A percentile compares a stretch with the other conserved stretches of the same genome.
These are phyloP conservation scores for Didymella keratinophila DNA, from an alignment of 2,329 filamentous ascomycete species.

Conservation along the genomic window DNA sequence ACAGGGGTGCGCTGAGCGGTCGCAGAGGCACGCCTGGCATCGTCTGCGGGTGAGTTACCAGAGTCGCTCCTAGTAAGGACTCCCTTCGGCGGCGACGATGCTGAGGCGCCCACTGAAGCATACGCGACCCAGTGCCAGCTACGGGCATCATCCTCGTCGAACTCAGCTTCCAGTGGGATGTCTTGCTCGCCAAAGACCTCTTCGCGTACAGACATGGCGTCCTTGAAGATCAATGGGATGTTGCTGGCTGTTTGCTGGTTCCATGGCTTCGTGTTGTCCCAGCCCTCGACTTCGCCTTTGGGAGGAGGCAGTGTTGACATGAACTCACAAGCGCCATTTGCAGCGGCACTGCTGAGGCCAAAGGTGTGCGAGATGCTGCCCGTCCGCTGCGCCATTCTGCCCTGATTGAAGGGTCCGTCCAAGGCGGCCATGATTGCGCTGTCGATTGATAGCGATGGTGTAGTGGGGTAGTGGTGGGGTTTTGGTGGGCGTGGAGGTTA, in stretches of 20 bases:
- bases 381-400: slow-evolving; percentile 2
- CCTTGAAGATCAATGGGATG: slow-evolving; percentile 57
- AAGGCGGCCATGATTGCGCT: background rate
- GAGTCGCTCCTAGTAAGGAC: slow-evolving; percentile 56
- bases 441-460: background rate
- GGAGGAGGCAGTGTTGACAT: slow-evolving; percentile 50
- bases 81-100: slow-evolving; percentile 41
- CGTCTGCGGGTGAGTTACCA: slow-evolving; percentile 51
- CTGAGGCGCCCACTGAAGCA: slow-evolving; percentile 63
- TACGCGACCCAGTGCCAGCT: slow-evolving; percentile 92
- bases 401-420: slow-evolving; percentile 9
- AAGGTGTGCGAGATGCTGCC: slow-evolving; percentile 32
- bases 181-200: slow-evolving; percentile 66
- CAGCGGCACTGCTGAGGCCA: slow-evolving; percentile 25
- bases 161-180: slow-evolving; percentile 70
- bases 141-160: slow-evolving; percentile 80
- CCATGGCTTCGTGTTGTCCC: slow-evolving; percentile 47
- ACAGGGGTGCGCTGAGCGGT: slow-evolving; percentile 64
- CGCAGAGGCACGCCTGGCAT: slow-evolving; percentile 46
- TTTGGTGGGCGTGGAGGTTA: background rate
- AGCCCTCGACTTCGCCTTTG: slow-evolving; percentile 44
- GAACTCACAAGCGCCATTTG: slow-evolving; percentile 50
- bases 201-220: slow-evolving; percentile 66
- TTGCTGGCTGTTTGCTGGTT: slow-evolving; percentile 40
- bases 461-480: background rate